phyloP scores from a whole-genome alignment of 805 yeast genomes.

The Yamadazyma akitaensis region DNA sequence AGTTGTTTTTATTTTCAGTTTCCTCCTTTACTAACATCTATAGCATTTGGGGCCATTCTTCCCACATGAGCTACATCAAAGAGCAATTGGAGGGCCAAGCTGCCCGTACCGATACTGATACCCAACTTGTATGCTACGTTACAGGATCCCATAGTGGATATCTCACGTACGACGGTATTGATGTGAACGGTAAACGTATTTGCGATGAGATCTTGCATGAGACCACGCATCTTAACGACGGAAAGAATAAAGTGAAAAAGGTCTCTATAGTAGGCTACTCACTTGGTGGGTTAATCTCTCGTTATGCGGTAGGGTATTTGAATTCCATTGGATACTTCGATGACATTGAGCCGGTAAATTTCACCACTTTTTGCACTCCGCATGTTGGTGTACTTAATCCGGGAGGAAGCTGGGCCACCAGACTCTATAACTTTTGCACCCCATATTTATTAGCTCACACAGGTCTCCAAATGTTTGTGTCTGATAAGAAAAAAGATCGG shows the following conservation, averaged over 20 bases:
- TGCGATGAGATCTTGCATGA: conserved; percentile 55
- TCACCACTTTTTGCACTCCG: conserved; percentile 51
- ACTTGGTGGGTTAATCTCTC: conserved; percentile 40
- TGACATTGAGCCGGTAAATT: conserved; percentile 53
- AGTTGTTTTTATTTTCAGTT: not conserved
- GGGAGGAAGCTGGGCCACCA: conserved; percentile 27
- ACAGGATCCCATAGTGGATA: conserved; percentile 67
- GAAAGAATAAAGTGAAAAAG: conserved; percentile 25
- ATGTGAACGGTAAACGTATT: conserved; percentile 75
- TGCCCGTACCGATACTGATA: conserved; percentile 19
- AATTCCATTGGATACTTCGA: conserved; percentile 52
- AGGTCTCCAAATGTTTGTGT: conserved; percentile 69
- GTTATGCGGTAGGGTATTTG: conserved; percentile 46
- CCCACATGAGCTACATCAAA: conserved; percentile 63
- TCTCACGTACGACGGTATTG: conserved; percentile 83
- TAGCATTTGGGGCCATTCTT: conserved; percentile 69
- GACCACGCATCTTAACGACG: conserved; percentile 11
- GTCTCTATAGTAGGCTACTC: conserved; percentile 42
- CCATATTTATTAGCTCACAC: conserved; percentile 67
- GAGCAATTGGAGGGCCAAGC: conserved; percentile 38
- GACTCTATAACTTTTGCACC: conserved; percentile 58
- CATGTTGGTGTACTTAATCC: conserved; percentile 68
- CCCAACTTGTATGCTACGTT: conserved; percentile 41
- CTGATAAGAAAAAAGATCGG: conserved; percentile 16
- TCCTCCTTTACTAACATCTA: conserved; percentile 11